These are phyloP conservation scores for Diutina siamensis DNA, from an alignment of 1,139 yeast species.

Conservation along the genomic window DNA sequence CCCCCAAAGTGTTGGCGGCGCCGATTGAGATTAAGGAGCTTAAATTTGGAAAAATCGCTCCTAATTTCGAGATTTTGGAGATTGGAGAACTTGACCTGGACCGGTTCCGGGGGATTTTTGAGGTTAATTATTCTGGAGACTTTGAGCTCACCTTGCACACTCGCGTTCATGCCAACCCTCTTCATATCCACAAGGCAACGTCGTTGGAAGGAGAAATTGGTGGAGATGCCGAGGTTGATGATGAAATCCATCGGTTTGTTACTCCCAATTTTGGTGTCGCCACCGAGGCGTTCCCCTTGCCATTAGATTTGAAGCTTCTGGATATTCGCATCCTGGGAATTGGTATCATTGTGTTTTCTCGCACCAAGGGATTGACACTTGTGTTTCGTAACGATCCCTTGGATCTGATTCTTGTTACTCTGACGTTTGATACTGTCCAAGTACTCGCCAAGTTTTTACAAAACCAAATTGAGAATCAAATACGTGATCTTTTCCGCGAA, in stretches of 20 bases:
- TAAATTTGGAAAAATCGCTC: slow-evolving; percentile 69
- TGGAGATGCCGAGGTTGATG: neutral
- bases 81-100: slow-evolving; percentile 78
- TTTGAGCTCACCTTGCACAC: slow-evolving; percentile 73
- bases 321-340: slow-evolving; percentile 70
- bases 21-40: slow-evolving; percentile 63
- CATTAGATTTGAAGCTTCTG: slow-evolving; percentile 63
- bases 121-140: slow-evolving; percentile 70
- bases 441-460: slow-evolving; percentile 75
- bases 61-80: slow-evolving; percentile 70
- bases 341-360: slow-evolving; percentile 73
- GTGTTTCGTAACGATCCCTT: slow-evolving; percentile 86
- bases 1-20: slow-evolving; percentile 69
- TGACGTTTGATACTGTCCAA: slow-evolving; percentile 77
- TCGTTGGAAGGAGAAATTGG: slow-evolving; percentile 28
- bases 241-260: slow-evolving; percentile 26
- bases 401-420: slow-evolving; percentile 68
- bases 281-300: slow-evolving; percentile 61
- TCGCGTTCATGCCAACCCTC: slow-evolving; percentile 75
- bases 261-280: slow-evolving; percentile 60
- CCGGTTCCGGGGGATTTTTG: slow-evolving; percentile 76
- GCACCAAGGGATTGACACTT: slow-evolving; percentile 71
- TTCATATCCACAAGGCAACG: slow-evolving; percentile 53
- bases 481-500: slow-evolving; percentile 70
- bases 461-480: slow-evolving; percentile 70